Conservation (phyloP, 2,329 filamentous ascomycete genomes). For the Helicocarpus griseus region DNA sequence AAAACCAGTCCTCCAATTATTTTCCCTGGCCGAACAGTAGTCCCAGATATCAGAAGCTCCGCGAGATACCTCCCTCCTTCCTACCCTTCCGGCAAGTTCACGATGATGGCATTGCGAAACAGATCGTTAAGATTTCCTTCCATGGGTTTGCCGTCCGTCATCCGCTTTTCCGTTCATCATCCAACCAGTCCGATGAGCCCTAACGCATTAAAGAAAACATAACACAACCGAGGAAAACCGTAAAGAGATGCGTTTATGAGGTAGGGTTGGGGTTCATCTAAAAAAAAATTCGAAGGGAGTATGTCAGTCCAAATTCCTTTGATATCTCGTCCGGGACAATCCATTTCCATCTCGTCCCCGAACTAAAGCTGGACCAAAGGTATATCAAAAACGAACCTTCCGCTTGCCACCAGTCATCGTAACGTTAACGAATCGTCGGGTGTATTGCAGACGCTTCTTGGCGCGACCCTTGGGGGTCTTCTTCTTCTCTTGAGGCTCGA, state of each 20-base stretch:
- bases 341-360: background rate
- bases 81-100: background rate
- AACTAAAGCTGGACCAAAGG: background rate
- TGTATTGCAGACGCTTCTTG: slow-evolving; percentile 94
- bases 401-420: slow-evolving; percentile 1
- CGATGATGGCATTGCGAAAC: background rate
- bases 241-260: slow-evolving; percentile 41
- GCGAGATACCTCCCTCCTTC: background rate
- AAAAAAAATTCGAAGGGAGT: slow-evolving; percentile 5
- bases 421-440: slow-evolving; percentile 96
- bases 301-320: background rate
- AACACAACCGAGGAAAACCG: background rate
- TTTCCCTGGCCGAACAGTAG: background rate
- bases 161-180: slow-evolving; percentile 4
- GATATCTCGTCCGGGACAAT: background rate
- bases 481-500: slow-evolving; percentile 88
- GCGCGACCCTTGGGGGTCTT: slow-evolving; percentile 96
- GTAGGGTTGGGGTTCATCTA: slow-evolving; percentile 85
- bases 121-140: background rate
- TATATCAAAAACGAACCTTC: slow-evolving; percentile 1
- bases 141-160: too few relatives aligned
- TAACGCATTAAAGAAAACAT: slow-evolving; percentile 1
- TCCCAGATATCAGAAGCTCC: background rate
- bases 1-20: background rate
- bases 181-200: background rate